Percentiles rank a stretch among this genome's conserved stretches.
Evolutionary conservation across 164 flowering plant species (phyloP).

Genomic region (Euptelea pleiosperma): DNA sequence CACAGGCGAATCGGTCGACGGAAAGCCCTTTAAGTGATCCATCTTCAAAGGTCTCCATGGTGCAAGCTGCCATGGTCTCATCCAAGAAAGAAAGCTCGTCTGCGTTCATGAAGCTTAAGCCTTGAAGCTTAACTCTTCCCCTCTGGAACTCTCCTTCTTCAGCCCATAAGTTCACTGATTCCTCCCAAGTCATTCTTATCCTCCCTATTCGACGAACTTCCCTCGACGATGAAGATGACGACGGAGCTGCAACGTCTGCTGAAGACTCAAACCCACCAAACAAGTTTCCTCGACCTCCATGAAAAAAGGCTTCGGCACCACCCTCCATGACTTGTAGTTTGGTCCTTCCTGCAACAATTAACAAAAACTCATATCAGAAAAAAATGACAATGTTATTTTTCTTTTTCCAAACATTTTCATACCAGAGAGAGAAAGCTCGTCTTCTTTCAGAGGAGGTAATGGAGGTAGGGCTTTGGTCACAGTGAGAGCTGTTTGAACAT

Average conservation of each 20-base stretch:
- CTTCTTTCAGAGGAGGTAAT: slow-evolving; percentile 31
- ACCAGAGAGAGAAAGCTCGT: slow-evolving; percentile 28
- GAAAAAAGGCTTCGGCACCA: slow-evolving; percentile 23
- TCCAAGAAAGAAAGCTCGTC: slow-evolving; percentile 66
- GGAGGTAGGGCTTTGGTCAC: not conserved
- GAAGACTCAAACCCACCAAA: slow-evolving; percentile 34
- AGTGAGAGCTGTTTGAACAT: slow-evolving; percentile 11
- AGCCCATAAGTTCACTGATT: slow-evolving; percentile 67
- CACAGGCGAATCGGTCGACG: slow-evolving; percentile 55
- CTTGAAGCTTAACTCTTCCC: slow-evolving; percentile 56
- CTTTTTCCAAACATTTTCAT: too few relatives aligned
- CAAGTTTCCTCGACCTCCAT: slow-evolving; percentile 18
- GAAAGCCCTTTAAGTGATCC: slow-evolving; percentile 66
- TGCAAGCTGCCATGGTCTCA: slow-evolving; percentile 58
- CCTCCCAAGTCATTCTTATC: slow-evolving; percentile 75
- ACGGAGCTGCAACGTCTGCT: slow-evolving; percentile 16
- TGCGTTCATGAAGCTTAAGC: slow-evolving; percentile 55
- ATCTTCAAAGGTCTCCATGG: slow-evolving; percentile 62
- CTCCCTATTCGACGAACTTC: slow-evolving; percentile 57
- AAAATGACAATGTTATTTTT: too few relatives aligned
- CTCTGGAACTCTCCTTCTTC: slow-evolving; percentile 52
- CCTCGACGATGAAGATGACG: slow-evolving; percentile 28
- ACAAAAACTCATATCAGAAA: too few relatives aligned
- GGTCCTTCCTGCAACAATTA: slow-evolving; percentile 26
- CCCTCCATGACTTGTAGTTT: slow-evolving; percentile 32